Conservation (phyloP, 208 protist genomes). For the Leishmania arabica region DNA sequence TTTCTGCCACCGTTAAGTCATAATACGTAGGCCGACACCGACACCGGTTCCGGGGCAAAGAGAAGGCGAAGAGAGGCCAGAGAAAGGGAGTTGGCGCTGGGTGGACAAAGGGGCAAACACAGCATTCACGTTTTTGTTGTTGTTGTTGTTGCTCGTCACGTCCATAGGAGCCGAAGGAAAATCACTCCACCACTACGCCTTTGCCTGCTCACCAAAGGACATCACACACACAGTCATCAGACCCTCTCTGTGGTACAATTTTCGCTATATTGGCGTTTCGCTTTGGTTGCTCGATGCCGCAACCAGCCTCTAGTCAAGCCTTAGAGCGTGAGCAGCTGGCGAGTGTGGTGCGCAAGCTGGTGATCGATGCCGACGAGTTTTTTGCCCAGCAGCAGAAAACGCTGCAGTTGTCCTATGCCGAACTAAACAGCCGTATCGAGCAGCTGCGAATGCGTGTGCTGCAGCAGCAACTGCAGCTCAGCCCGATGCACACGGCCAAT, state of each 20-base stretch:
- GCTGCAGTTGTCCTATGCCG: slow-evolving; percentile 50
- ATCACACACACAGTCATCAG: background rate
- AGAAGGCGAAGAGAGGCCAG: background rate
- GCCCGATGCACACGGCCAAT: slow-evolving; percentile 15
- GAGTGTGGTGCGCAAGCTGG: slow-evolving; percentile 35
- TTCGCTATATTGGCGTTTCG: background rate
- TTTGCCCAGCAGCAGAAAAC: slow-evolving; percentile 62
- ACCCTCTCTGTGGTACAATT: background rate
- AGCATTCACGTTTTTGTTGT: background rate
- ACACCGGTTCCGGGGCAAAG: background rate
- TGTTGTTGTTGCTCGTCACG: background rate
- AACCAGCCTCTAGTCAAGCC: slow-evolving; percentile 1
- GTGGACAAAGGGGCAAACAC: background rate
- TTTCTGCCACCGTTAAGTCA: background rate
- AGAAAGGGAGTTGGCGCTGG: background rate
- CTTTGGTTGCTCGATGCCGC: slow-evolving; percentile 7
- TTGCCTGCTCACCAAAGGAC: background rate
- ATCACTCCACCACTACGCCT: background rate
- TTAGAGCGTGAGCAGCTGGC: slow-evolving; percentile 43
- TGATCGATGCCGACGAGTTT: slow-evolving; percentile 55
- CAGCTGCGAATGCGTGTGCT: slow-evolving; percentile 46
- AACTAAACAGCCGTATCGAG: slow-evolving; percentile 52
- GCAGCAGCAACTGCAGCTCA: slow-evolving; percentile 21
- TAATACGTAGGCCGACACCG: background rate
- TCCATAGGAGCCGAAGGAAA: background rate